These are phyloP conservation scores for Pinus taeda DNA, from an alignment of 75 land plant species.

Conservation along the genomic window DNA sequence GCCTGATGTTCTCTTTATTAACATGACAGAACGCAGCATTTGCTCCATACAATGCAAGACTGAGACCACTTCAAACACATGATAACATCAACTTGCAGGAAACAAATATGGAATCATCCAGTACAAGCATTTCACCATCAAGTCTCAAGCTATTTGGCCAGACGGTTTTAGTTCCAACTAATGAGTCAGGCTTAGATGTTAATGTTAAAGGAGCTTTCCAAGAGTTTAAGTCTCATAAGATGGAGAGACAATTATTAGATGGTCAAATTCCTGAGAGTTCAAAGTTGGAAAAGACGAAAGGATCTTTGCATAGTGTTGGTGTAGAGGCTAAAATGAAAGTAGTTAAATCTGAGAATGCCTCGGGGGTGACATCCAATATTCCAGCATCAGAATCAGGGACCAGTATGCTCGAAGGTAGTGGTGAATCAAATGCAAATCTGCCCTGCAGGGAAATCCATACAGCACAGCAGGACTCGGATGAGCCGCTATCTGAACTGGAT, in stretches of 20 bases:
- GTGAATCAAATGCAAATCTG: conserved; percentile 3
- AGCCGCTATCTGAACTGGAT: conserved; percentile 9
- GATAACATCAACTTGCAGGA: neutral
- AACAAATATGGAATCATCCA: conserved; percentile 11
- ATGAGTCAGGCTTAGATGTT: conserved; percentile 2
- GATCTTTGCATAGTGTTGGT: neutral
- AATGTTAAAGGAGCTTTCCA: conserved; percentile 1
- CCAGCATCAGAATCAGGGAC: neutral
- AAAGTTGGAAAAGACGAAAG: conserved; percentile 1
- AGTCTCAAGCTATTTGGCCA: conserved; percentile 28
- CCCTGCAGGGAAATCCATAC: neutral
- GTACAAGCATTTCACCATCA: conserved; percentile 18
- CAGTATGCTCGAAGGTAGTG: conserved; percentile 4
- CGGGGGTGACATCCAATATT: neutral
- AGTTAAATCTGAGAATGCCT: neutral
- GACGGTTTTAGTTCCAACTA: conserved; percentile 23
- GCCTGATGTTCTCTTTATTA: neutral
- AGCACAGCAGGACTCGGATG: conserved; percentile 11
- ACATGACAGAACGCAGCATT: conserved; percentile 8
- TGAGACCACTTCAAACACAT: neutral
- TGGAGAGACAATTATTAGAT: neutral
- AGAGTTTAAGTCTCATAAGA: conserved; percentile 4
- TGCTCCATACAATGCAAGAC: conserved; percentile 11
- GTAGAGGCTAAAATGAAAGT: conserved; percentile 1
- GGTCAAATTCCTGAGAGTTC: neutral